Conservation (phyloP, 352 stramenopile genomes). For the Globisporangium takayamanum region DNA sequence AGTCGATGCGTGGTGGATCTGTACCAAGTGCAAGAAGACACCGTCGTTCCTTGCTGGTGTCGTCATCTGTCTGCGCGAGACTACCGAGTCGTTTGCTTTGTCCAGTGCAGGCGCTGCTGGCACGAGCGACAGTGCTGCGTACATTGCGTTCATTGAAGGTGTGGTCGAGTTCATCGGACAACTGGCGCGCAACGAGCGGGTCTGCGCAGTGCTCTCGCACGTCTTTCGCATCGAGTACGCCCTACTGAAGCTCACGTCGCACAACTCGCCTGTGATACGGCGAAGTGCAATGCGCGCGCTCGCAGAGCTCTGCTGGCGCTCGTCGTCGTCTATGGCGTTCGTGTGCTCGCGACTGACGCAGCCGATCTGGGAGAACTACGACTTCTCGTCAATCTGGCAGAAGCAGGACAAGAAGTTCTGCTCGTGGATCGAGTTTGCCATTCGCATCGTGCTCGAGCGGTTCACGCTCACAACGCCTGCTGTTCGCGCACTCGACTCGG, state of each 20-base stretch:
- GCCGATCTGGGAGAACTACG: constrained; percentile 15
- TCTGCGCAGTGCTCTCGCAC: constrained; percentile 2
- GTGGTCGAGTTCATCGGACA: not conserved
- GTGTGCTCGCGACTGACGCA: constrained; percentile 11
- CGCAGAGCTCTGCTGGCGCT: constrained; percentile 14
- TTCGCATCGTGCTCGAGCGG: not conserved
- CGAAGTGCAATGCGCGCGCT: constrained; percentile 7
- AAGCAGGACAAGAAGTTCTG: constrained; percentile 10
- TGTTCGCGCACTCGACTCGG: not conserved
- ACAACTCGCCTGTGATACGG: constrained; percentile 8
- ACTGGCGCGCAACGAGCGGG: not conserved
- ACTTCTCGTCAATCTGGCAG: constrained; percentile 5
- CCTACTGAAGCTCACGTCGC: constrained; percentile 10
- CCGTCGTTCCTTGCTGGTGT: constrained; percentile 16
- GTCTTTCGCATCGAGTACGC: constrained; percentile 12
- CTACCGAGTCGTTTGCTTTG: not conserved
- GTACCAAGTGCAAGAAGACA: constrained; percentile 2
- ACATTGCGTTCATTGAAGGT: not conserved
- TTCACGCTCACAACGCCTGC: constrained; percentile 4
- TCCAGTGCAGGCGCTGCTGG: not conserved
- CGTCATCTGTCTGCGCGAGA: constrained; percentile 7
- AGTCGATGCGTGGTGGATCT: constrained; percentile 4
- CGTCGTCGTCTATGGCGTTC: constrained; percentile 9
- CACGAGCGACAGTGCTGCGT: not conserved
- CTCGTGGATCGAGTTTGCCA: constrained; percentile 5